Base-by-base conservation (phyloP, 1,284 basidiomycete genomes). In the Polyporus tsugae region DNA sequence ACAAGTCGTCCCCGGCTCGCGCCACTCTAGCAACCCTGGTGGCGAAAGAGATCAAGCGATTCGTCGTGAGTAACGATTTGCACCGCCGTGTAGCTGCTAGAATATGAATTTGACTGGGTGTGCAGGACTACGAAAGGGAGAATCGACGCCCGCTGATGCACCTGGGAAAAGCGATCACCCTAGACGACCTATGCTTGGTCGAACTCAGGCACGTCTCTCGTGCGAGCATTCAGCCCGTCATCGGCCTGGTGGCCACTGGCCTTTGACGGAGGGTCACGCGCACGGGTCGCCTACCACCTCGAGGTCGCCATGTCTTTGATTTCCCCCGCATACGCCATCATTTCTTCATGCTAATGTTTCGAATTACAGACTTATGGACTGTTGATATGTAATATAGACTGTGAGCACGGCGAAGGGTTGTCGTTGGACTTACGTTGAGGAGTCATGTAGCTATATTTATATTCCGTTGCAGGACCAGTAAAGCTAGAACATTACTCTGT, bases 161-260 rank as follows among this genome's bases (percentile, higher is more conserved):
- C n/a, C n/a, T 29, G 17, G 44, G 46, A 19, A 49, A 33, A 41
- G 63, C 46, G 39, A 19, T 60, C n/a, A n/a, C 38, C 22, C 42
- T 44, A 10, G n/a, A 35, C n/a, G 35, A 55, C 19, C 33, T 64
- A 4, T 25, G 36, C 17, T 25, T 64, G 41, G 42, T 64, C 35
- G 42, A n/a, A 6, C 33, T 64, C 25, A 38, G 46, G 11, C 63
- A 64, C 41, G 63, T 64, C 10, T 64, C 63, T 36, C 53, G 25
- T 6, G 44, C 55, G n/a, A 64, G 55, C 41, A 25, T 64, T 4
- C 63, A 64, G 15, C 63, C 63, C 19, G 52, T 64, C 33, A n/a
- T 64, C n/a, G 41, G 57, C 29, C 22, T 64, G 22, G 55, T 58
- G 52, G 6, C 15, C 49, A 29, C n/a, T n/a, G n/a, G 22, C 11